Evolutionary conservation across 2,329 filamentous ascomycete species (phyloP).

Genomic region (Hysterium pulicare): DNA sequence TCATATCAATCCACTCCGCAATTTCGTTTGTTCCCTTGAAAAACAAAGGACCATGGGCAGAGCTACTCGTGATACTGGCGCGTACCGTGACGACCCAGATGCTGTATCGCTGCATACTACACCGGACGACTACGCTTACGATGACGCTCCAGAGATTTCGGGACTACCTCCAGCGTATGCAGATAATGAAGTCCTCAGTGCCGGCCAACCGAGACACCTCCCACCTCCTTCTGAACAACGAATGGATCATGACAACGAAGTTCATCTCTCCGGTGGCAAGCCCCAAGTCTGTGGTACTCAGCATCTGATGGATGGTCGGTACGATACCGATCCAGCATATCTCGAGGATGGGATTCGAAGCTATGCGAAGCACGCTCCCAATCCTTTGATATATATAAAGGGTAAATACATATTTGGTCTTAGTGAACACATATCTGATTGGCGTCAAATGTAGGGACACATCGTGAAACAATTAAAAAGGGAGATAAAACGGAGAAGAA

Average conservation of each 20-base stretch:
- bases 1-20: background rate
- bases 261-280: slow-evolving; percentile 22
- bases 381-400: slow-evolving; percentile 36
- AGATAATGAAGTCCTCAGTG: slow-evolving; percentile 25
- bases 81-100: slow-evolving; percentile 37
- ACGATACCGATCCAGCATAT: slow-evolving; percentile 30
- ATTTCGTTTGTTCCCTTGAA: background rate
- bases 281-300: slow-evolving; percentile 24
- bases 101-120: slow-evolving; percentile 39
- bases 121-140: slow-evolving; percentile 35
- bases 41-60: slow-evolving; percentile 25
- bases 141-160: slow-evolving; percentile 32
- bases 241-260: slow-evolving; percentile 23
- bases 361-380: slow-evolving; percentile 26
- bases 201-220: slow-evolving; percentile 21
- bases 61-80: slow-evolving; percentile 15
- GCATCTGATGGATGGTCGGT: slow-evolving; percentile 26
- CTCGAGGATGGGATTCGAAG: slow-evolving; percentile 27
- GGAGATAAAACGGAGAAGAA: slow-evolving; percentile 36
- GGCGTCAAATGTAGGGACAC: slow-evolving; percentile 13
- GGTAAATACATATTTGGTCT: slow-evolving; percentile 10
- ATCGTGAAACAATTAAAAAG: slow-evolving; percentile 32
- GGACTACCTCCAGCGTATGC: slow-evolving; percentile 35
- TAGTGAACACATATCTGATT: background rate
- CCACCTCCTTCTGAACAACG: slow-evolving; percentile 21